A percentile compares a stretch with the other conserved stretches of the same genome.
Evolutionary conservation across 2,329 filamentous ascomycete species (phyloP).

Genomic region (Metarhizium rileyi): DNA sequence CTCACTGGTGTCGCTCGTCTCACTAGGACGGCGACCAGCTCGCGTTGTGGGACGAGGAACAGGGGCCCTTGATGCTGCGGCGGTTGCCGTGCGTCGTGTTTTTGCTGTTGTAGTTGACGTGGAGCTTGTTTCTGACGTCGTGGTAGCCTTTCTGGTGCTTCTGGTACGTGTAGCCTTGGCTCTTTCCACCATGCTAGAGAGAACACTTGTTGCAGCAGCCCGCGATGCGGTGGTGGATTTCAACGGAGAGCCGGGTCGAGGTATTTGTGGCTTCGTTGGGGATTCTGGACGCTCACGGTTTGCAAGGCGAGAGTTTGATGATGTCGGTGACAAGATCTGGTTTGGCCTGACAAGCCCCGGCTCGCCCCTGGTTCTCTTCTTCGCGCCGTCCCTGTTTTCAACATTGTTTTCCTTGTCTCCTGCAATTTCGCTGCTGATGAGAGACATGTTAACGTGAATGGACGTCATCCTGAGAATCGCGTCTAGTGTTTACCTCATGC

Average conservation of each 20-base stretch:
- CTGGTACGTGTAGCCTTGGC: conserved; percentile 44
- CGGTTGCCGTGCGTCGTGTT: conserved; percentile 20
- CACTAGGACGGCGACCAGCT: conserved; percentile 44
- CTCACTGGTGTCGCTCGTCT: conserved; percentile 53
- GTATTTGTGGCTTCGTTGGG: conserved; percentile 47
- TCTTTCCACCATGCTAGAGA: conserved; percentile 51
- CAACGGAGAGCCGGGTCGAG: conserved; percentile 51
- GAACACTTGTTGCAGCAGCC: conserved; percentile 32
- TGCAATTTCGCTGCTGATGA: conserved; percentile 50
- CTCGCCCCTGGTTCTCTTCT: conserved; percentile 51
- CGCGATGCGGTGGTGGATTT: conserved; percentile 39
- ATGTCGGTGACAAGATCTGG: conserved; percentile 71
- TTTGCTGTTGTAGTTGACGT: conserved; percentile 29
- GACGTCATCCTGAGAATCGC: not conserved
- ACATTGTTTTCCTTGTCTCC: conserved; percentile 71
- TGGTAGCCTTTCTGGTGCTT: conserved; percentile 35
- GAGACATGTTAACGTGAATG: conserved; percentile 9
- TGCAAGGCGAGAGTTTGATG: conserved; percentile 63
- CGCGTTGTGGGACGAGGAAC: conserved; percentile 32
- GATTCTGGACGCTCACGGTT: conserved; percentile 38
- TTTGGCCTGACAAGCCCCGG: conserved; percentile 30
- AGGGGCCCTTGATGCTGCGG: conserved; percentile 18
- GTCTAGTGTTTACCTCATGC: conserved; percentile 34
- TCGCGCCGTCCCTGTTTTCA: conserved; percentile 51
- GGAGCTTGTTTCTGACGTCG: conserved; percentile 33